Evolutionary conservation across 1,284 basidiomycete species (phyloP).

Genomic region (Puccinia horiana): DNA sequence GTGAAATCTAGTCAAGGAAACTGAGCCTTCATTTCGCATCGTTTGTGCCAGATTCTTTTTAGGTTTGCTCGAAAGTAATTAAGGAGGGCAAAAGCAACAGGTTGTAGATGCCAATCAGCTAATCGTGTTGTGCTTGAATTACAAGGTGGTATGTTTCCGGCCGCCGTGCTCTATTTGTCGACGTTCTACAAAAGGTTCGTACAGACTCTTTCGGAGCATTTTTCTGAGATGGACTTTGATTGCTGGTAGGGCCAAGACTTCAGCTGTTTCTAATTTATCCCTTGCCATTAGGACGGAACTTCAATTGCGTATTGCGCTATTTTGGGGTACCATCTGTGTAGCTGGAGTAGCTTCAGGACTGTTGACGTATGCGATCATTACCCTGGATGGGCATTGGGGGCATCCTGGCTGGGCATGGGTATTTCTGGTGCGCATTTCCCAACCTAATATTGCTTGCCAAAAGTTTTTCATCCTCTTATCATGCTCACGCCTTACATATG

Average conservation of each 20-base stretch:
- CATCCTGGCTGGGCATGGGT: constrained; percentile 33
- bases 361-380: constrained; percentile 23
- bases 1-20: too few relatives aligned
- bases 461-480: too few relatives aligned
- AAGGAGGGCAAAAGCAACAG: too few relatives aligned
- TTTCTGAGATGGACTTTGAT: background rate
- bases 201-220: background rate
- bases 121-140: background rate
- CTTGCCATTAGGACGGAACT: constrained; percentile 21
- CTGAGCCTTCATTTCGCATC: too few relatives aligned
- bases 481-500: background rate
- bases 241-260: too few relatives aligned
- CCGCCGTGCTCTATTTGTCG: constrained; percentile 20
- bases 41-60: too few relatives aligned
- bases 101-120: too few relatives aligned
- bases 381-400: constrained; percentile 16
- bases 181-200: constrained; percentile 29
- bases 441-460: background rate
- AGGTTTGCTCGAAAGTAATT: too few relatives aligned
- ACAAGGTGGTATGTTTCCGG: constrained; percentile 35
- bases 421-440: constrained; percentile 32
- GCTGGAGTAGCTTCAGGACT: constrained; percentile 22
- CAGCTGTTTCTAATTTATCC: background rate
- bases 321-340: constrained; percentile 17
- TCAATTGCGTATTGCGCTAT: constrained; percentile 33